These are phyloP conservation scores for Glarea lozoyensis DNA, from an alignment of 495 filamentous ascomycete species.

Conservation along the genomic window DNA sequence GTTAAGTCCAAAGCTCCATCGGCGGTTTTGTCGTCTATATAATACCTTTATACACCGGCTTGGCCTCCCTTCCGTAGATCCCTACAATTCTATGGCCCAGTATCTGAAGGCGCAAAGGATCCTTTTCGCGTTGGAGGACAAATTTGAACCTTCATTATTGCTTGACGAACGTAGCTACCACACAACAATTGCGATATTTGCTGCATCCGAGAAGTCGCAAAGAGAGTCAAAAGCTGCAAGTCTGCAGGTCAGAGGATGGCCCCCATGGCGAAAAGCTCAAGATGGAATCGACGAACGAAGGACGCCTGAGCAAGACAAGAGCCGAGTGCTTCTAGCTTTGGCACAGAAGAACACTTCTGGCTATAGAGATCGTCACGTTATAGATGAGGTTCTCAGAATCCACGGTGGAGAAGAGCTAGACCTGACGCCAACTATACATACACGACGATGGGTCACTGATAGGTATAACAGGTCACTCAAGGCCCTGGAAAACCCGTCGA, in stretches of 20 bases:
- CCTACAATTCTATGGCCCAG: constrained; percentile 16
- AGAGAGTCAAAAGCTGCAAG: constrained; percentile 12
- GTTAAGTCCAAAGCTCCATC: constrained; percentile 1
- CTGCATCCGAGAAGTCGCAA: constrained; percentile 15
- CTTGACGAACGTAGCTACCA: constrained; percentile 17
- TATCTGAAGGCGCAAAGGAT: constrained; percentile 20
- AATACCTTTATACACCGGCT: constrained; percentile 13
- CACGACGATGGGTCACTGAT: constrained; percentile 10
- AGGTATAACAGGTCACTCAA: neutral
- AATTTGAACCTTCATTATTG: constrained; percentile 14
- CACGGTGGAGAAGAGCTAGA: constrained; percentile 19
- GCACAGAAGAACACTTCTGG: constrained; percentile 11
- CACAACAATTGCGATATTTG: constrained; percentile 13
- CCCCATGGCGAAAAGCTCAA: constrained; percentile 21
- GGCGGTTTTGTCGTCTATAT: constrained; percentile 3
- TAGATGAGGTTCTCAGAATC: constrained; percentile 12
- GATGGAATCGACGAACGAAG: constrained; percentile 23
- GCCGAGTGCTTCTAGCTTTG: constrained; percentile 12
- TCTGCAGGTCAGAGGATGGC: constrained; percentile 17
- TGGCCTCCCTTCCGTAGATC: constrained; percentile 13
- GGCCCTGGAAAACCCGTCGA: neutral
- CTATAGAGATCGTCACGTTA: constrained; percentile 1
- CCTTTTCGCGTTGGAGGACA: constrained; percentile 8
- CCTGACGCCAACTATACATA: constrained; percentile 22
- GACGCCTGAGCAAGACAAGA: constrained; percentile 17